Evolutionary conservation across 768 basidiomycete species (phyloP).

Genomic region (Boletus subparvulus): DNA sequence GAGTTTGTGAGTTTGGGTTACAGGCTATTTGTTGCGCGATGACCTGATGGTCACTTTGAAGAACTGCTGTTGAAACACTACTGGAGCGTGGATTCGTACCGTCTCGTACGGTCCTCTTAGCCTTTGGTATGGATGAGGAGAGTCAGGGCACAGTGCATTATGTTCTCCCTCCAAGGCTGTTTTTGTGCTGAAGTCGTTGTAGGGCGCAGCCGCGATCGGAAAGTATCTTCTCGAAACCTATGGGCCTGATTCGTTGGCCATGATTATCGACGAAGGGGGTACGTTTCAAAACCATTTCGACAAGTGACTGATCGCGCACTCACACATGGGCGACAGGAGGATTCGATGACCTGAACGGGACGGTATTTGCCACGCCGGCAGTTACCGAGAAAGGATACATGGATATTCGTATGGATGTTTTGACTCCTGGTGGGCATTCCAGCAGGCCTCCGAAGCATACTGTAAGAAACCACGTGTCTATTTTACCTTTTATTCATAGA

Average conservation of each 20-base stretch:
- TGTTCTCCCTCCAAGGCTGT: no score
- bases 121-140: conserved; percentile 49
- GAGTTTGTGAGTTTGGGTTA: conserved; percentile 30
- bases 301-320: neutral
- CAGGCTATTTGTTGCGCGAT: no score
- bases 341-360: conserved; percentile 29
- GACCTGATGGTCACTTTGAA: conserved; percentile 1
- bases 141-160: conserved; percentile 37
- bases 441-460: conserved; percentile 54
- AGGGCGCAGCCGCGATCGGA: conserved; percentile 47
- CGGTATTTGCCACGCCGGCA: conserved; percentile 31
- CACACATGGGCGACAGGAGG: conserved; percentile 24
- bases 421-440: conserved; percentile 54
- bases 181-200: neutral
- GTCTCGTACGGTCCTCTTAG: conserved; percentile 32
- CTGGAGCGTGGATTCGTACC: conserved; percentile 31
- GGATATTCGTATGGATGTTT: conserved; percentile 42
- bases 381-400: conserved; percentile 46
- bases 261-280: conserved; percentile 65
- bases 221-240: conserved; percentile 41
- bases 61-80: conserved; percentile 29
- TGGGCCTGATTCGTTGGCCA: conserved; percentile 49
- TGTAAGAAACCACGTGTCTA: conserved; percentile 24
- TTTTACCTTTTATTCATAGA: neutral
- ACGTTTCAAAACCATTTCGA: neutral